phyloP scores from a whole-genome alignment of 257 asterid species.

The Striga asiatica region DNA sequence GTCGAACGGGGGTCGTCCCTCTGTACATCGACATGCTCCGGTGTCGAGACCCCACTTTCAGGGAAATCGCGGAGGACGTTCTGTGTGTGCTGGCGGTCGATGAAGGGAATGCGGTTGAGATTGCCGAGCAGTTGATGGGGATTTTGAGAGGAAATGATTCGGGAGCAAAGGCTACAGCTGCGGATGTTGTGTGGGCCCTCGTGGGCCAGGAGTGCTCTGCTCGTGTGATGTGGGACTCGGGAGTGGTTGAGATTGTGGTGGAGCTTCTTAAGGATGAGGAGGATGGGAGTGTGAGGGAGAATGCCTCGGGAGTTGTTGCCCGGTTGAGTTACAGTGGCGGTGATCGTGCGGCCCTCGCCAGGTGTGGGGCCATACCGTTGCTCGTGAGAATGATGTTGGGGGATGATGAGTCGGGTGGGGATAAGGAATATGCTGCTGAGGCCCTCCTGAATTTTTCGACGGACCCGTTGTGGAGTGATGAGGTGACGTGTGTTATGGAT shows the following conservation, averaged over 20 bases:
- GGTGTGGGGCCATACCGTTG: slow-evolving; percentile 35
- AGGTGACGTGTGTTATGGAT: slow-evolving; percentile 22
- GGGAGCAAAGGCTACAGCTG: slow-evolving; percentile 49
- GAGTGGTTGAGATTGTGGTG: slow-evolving; percentile 32
- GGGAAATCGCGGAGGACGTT: slow-evolving; percentile 52
- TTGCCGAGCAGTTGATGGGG: slow-evolving; percentile 33
- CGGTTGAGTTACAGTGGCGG: slow-evolving; percentile 32
- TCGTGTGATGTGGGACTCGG: slow-evolving; percentile 25
- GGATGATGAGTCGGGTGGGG: slow-evolving; percentile 27
- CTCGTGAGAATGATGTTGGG: slow-evolving; percentile 29
- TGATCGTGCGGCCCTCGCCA: slow-evolving; percentile 34
- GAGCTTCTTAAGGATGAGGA: slow-evolving; percentile 30
- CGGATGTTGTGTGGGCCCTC: slow-evolving; percentile 41
- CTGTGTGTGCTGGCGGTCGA: slow-evolving; percentile 39
- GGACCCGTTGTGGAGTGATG: slow-evolving; percentile 34
- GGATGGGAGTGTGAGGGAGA: slow-evolving; percentile 31
- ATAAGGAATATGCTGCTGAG: slow-evolving; percentile 45
- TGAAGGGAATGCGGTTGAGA: slow-evolving; percentile 38
- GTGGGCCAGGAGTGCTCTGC: slow-evolving; percentile 31
- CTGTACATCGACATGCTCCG: slow-evolving; percentile 32
- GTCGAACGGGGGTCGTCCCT: slow-evolving; percentile 42
- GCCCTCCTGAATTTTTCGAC: slow-evolving; percentile 40
- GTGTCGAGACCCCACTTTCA: slow-evolving; percentile 29
- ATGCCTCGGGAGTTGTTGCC: slow-evolving; percentile 45
- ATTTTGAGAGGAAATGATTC: slow-evolving; percentile 28